phyloP scores from a whole-genome alignment of 306 rosid species.

The Corylus heterophylla region DNA sequence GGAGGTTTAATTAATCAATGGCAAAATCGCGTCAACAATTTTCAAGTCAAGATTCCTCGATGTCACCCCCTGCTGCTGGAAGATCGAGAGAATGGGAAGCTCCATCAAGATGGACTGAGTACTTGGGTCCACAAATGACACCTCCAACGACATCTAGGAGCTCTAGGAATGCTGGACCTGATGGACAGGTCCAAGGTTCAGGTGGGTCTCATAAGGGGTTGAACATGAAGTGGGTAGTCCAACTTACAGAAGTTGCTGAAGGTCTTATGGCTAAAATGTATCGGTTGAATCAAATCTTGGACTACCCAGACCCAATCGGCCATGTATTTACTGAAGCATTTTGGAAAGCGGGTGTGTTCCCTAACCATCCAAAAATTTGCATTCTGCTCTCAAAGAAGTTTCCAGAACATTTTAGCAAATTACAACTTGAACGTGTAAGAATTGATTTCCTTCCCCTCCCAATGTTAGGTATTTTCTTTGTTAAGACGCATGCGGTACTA shows the following conservation, averaged over 20 bases:
- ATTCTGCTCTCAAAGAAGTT: conserved; percentile 89
- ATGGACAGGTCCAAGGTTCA: conserved; percentile 62
- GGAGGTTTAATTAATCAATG: conserved; percentile 42
- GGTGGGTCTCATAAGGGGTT: conserved; percentile 70
- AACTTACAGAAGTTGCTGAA: conserved; percentile 87
- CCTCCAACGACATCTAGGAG: conserved; percentile 70
- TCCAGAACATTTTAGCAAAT: conserved; percentile 91
- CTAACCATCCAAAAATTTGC: conserved; percentile 81
- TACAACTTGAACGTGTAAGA: conserved; percentile 98
- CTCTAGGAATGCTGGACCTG: conserved; percentile 61
- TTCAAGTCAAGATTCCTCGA: conserved; percentile 71
- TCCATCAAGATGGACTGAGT: conserved; percentile 91
- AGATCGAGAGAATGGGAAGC: conserved; percentile 88
- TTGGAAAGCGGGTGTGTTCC: conserved; percentile 95
- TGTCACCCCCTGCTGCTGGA: conserved; percentile 66
- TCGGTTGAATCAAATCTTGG: conserved; percentile 93
- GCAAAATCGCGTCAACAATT: conserved; percentile 61
- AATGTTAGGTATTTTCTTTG: conserved; percentile 30
- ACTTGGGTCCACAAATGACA: conserved; percentile 63
- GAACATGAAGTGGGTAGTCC: conserved; percentile 90
- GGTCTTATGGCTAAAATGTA: conserved; percentile 99
- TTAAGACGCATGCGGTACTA: conserved; percentile 19
- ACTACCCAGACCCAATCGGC: conserved; percentile 87
- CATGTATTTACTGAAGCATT: conserved; percentile 77
- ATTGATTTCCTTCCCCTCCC: conserved; percentile 23